Evolutionary conservation across 805 yeast species (phyloP).

Genomic region (Clavispora phyllophila): DNA sequence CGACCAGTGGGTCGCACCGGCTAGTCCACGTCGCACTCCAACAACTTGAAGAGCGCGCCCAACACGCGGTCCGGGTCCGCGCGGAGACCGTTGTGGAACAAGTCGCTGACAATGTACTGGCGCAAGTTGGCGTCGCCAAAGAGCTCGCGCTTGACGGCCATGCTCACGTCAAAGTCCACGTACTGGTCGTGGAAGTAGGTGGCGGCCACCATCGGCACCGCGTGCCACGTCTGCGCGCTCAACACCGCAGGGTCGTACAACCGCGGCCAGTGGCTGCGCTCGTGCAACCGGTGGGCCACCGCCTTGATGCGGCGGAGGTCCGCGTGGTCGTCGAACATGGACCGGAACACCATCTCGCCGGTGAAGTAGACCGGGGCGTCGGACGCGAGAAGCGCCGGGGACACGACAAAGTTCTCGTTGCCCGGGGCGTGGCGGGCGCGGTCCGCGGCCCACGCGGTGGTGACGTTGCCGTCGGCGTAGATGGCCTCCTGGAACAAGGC

Average conservation of each 20-base stretch:
- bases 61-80: constrained; percentile 37
- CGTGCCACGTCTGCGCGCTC: constrained; percentile 24
- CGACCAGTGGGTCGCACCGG: too few species aligned
- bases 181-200: constrained; percentile 47
- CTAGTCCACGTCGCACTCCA: constrained; percentile 38
- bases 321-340: constrained; percentile 45
- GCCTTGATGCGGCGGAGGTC: constrained; percentile 37
- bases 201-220: constrained; percentile 46
- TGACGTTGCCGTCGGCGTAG: constrained; percentile 36
- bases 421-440: constrained; percentile 25
- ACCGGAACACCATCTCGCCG: constrained; percentile 52
- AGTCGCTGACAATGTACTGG: constrained; percentile 43
- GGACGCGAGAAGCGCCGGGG: constrained; percentile 4
- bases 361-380: constrained; percentile 38
- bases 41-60: constrained; percentile 33
- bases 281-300: constrained; percentile 36
- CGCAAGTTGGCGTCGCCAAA: constrained; percentile 33
- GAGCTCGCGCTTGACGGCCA: constrained; percentile 27
- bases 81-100: constrained; percentile 48
- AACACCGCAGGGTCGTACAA: constrained; percentile 32
- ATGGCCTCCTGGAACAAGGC: constrained; percentile 57
- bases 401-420: constrained; percentile 22
- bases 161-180: constrained; percentile 43
- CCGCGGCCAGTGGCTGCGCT: constrained; percentile 29
- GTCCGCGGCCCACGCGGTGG: constrained; percentile 46